Percentiles rank a stretch among this genome's conserved stretches.
Evolutionary conservation across 1,284 basidiomycete genomes (phyloP).

Genomic region (Puccinia coronata): DNA sequence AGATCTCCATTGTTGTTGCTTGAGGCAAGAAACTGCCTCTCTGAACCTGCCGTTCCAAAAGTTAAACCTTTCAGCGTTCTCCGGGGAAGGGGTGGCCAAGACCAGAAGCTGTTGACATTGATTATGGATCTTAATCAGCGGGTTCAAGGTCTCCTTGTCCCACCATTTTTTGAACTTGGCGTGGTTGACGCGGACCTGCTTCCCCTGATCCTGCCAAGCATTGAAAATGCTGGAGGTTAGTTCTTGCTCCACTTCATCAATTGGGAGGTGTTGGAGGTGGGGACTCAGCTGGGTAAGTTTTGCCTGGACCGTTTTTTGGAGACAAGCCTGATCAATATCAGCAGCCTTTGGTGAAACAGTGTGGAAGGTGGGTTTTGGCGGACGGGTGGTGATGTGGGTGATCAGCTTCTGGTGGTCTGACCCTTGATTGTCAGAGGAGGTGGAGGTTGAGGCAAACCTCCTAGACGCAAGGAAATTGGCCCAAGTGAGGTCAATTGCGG

Average conservation of each 20-base stretch:
- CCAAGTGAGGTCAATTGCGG: not conserved
- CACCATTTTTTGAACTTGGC: not conserved
- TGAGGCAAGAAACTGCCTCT: not conserved
- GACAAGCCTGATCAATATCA: too few relatives aligned
- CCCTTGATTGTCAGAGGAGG: not conserved
- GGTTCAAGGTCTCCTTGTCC: slow-evolving; percentile 1
- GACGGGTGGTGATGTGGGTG: too few relatives aligned
- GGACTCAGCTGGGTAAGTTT: too few relatives aligned
- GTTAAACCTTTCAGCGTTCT: not conserved
- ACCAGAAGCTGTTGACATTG: not conserved
- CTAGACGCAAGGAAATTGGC: not conserved
- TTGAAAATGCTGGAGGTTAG: not conserved
- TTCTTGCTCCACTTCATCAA: not conserved
- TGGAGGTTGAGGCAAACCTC: not conserved
- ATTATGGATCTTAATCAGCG: not conserved
- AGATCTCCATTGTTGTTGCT: not conserved
- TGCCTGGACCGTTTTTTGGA: too few relatives aligned
- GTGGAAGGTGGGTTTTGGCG: too few relatives aligned
- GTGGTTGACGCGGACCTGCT: not conserved
- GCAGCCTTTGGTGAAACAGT: too few relatives aligned
- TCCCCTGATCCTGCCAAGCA: not conserved
- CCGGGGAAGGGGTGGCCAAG: not conserved
- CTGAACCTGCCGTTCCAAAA: slow-evolving; percentile 11
- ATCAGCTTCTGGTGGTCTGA: not conserved
- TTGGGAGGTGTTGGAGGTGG: too few relatives aligned